Evolutionary conservation across 202 grass and related monocot species (phyloP).

Genomic region (Bolboschoenoplectus hybrid): DNA sequence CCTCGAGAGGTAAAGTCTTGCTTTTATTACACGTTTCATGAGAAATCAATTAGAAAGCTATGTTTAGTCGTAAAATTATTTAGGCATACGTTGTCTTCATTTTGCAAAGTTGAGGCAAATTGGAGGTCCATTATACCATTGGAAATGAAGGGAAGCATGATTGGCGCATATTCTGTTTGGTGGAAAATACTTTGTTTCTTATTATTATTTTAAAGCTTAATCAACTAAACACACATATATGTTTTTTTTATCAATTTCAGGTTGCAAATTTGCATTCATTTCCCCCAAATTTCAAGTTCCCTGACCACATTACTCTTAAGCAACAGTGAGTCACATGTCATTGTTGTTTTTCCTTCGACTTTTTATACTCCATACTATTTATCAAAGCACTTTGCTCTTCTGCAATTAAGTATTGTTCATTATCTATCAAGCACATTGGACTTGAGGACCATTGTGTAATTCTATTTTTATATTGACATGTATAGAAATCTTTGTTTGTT

Average conservation of each 20-base stretch:
- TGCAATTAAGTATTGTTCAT: background rate
- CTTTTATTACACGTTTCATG: background rate
- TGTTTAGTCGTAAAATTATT: background rate
- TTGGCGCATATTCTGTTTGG: background rate
- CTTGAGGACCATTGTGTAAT: background rate
- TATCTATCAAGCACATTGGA: background rate
- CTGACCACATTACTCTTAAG: conserved; percentile 58
- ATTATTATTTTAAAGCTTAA: background rate
- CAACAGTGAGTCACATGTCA: conserved; percentile 67
- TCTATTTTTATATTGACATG: background rate
- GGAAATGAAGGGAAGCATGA: background rate
- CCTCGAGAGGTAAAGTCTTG: conserved; percentile 63
- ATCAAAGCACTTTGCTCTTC: background rate
- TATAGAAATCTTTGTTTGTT: background rate
- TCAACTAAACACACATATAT: background rate
- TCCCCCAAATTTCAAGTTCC: conserved; percentile 71
- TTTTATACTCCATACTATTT: background rate
- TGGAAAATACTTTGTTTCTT: background rate
- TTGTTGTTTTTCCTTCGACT: background rate
- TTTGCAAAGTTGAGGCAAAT: background rate
- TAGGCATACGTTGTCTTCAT: background rate
- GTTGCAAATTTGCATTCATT: conserved; percentile 95
- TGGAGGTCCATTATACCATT: background rate
- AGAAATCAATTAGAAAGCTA: background rate
- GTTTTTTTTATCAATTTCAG: conserved; percentile 53